Base-by-base conservation (phyloP, 2,329 filamentous ascomycete genomes). In the Aspergillus novoparasiticus region DNA sequence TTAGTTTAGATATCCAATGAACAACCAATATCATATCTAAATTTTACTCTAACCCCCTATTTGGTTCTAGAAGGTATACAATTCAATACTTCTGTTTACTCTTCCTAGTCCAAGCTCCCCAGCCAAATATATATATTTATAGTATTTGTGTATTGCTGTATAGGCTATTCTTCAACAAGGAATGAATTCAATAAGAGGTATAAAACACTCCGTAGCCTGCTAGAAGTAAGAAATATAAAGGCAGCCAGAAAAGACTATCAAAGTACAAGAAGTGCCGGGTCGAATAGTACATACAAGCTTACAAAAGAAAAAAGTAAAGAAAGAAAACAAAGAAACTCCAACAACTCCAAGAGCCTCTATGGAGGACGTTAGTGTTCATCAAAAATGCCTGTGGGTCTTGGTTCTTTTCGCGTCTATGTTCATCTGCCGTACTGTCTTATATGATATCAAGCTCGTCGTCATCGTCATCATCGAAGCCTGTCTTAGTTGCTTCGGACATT, bases 391-490 rank as follows among this genome's bases (percentile, higher is more conserved):
- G 51, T 19, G 21, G 26, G 16, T 55, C 23, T 26, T 21, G 21
- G 32, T 39, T 36, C 16, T 23, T 36, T 36, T 39, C 23, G 11
- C 3, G 23, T 55, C 16, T 50, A 51, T 32, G 48, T 11, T 32
- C 48, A n/a, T 23, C n/a, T 46, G 50, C 6, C 4, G 39, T n/a
- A 16, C 19, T 34, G 23, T 26, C 53, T 48, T 63, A 80, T 60
- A 83, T 74, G 67, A 84, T 83, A 65, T 83, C 81, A 64, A 84
- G 72, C 55, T 83, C 81, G 61, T 83, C 81, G 57, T 83, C 82
- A 64, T 81, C 79, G 58, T 87, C 86, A 61, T 81, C 81, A 57
- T 85, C 83, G 67, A 84, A 82, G 64, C 84, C 81, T 59, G 60
- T 60, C 55, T 57, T 66, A 58, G 64, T 64, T 14, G 51, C 81